phyloP scores from a whole-genome alignment of 768 basidiomycete species.

The Hygrocybe coccinea region DNA sequence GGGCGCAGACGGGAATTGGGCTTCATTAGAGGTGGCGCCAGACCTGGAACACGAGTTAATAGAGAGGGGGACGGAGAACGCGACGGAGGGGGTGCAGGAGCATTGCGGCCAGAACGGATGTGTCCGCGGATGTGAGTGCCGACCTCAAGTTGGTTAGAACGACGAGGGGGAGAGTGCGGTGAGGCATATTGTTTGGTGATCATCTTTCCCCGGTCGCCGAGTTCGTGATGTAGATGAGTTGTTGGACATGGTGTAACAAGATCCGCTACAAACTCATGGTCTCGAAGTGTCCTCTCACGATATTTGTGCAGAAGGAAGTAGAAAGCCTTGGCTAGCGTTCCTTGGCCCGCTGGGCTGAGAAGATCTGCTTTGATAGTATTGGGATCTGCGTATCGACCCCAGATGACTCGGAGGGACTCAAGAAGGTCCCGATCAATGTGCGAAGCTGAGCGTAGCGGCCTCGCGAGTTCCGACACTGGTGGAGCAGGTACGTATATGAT shows the following conservation, averaged over 20 bases:
- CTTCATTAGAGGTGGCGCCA: not conserved
- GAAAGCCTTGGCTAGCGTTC: conserved; percentile 80
- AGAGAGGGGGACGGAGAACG: conserved; percentile 17
- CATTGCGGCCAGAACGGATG: not conserved
- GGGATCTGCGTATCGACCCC: conserved; percentile 67
- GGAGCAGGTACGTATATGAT: conserved; percentile 51
- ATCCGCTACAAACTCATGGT: conserved; percentile 3
- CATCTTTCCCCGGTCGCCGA: not conserved
- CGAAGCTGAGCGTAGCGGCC: conserved; percentile 60
- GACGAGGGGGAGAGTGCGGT: not conserved
- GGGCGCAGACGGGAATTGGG: not conserved
- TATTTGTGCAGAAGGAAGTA: conserved; percentile 79
- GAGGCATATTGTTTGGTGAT: conserved; percentile 6
- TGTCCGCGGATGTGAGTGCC: not conserved
- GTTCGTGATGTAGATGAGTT: not conserved
- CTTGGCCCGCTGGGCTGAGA: conserved; percentile 62
- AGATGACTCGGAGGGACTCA: conserved; percentile 74
- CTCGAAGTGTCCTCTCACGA: conserved; percentile 48
- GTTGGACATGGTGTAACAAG: not conserved
- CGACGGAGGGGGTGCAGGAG: conserved; percentile 10
- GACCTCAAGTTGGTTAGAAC: not conserved
- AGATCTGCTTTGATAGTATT: conserved; percentile 57
- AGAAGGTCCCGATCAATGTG: conserved; percentile 76
- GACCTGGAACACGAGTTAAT: not conserved
- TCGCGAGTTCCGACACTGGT: conserved; percentile 61